phyloP scores from a whole-genome alignment of 73 alveolate species.

The Stentor coeruleus region DNA sequence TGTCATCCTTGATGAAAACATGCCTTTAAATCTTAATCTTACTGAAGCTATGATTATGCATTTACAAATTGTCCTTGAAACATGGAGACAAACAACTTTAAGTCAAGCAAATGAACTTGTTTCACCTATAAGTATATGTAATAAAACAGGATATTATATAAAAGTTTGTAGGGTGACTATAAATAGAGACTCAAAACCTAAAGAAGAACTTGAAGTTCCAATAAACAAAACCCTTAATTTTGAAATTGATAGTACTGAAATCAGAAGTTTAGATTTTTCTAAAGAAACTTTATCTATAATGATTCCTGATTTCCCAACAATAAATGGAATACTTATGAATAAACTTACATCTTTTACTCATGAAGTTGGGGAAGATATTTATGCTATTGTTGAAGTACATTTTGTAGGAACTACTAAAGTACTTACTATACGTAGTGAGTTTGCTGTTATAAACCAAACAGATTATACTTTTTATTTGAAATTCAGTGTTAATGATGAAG shows the following conservation, averaged over 20 bases:
- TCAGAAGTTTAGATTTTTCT: conserved; percentile 10
- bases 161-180: background rate
- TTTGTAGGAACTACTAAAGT: background rate
- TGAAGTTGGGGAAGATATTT: background rate
- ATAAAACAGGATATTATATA: conserved; percentile 14
- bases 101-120: background rate
- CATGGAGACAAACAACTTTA: background rate
- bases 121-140: background rate
- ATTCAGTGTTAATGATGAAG: background rate
- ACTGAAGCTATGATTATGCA: conserved; percentile 24
- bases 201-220: background rate
- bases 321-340: background rate
- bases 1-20: background rate
- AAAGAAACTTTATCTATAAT: background rate
- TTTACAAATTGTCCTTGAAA: background rate
- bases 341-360: background rate
- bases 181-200: background rate
- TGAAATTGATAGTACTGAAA: background rate
- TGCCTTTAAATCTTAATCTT: conserved; percentile 26
- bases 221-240: background rate
- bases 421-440: background rate
- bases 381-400: background rate
- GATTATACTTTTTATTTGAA: background rate
- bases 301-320: background rate
- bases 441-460: background rate